phyloP scores from a whole-genome alignment of 768 basidiomycete species.

The Boletus huronensis region DNA sequence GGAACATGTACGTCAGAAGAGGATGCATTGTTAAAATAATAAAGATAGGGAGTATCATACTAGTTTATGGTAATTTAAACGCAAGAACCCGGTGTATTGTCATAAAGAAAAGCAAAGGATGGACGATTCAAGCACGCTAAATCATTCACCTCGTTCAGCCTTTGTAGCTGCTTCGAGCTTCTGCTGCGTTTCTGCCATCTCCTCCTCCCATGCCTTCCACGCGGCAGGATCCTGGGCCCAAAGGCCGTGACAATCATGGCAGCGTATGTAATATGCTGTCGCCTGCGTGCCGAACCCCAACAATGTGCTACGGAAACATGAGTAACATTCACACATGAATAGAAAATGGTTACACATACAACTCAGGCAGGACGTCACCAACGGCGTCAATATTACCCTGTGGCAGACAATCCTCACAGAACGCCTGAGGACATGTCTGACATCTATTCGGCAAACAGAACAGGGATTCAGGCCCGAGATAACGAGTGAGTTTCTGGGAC shows the following conservation, averaged over 20 bases:
- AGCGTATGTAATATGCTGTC: slow-evolving; percentile 48
- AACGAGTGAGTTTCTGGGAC: not conserved
- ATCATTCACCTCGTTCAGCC: not conserved
- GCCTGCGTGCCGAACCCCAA: slow-evolving; percentile 37
- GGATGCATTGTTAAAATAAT: not conserved
- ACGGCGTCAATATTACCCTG: slow-evolving; percentile 46
- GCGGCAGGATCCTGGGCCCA: slow-evolving; percentile 34
- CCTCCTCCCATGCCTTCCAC: slow-evolving; percentile 44
- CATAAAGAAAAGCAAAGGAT: not conserved
- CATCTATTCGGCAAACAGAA: slow-evolving; percentile 36
- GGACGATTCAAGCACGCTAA: not conserved
- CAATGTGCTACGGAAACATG: slow-evolving; percentile 33
- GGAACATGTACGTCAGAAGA: not conserved
- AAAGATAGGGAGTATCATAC: not conserved
- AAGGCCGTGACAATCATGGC: slow-evolving; percentile 44
- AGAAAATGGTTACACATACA: slow-evolving; percentile 36
- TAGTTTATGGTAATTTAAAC: not conserved
- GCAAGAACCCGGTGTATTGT: not conserved
- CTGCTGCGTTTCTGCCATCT: slow-evolving; percentile 36
- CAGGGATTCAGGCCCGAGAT: slow-evolving; percentile 2
- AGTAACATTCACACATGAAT: slow-evolving; percentile 1
- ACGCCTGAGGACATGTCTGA: slow-evolving; percentile 55
- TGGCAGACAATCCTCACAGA: slow-evolving; percentile 61
- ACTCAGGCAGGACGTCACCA: slow-evolving; percentile 56
- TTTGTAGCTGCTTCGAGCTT: slow-evolving; percentile 28